Evolutionary conservation across 108 stramenopile genomes (phyloP).

Genomic region (Cyclotella atomus): DNA sequence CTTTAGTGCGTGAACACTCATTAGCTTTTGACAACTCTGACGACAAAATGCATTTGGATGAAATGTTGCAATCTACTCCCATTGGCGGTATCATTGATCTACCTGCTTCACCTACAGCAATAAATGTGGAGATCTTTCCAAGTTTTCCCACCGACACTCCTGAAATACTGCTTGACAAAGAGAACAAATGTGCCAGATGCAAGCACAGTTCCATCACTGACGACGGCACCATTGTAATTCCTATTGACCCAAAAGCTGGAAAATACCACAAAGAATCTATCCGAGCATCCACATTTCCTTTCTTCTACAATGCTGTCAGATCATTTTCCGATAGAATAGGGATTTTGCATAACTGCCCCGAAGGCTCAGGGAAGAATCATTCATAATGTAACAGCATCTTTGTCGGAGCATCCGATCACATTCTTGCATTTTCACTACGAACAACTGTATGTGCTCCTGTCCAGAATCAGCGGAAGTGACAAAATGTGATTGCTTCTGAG

Average conservation of each 20-base stretch:
- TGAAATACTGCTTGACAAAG: background rate
- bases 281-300: background rate
- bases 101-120: constrained; percentile 16
- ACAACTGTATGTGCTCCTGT: background rate
- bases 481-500: background rate
- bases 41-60: background rate
- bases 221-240: constrained; percentile 12
- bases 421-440: background rate
- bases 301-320: constrained; percentile 10
- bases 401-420: background rate
- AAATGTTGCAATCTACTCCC: background rate
- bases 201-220: background rate
- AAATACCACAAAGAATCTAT: constrained; percentile 4
- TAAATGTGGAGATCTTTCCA: constrained; percentile 17
- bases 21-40: constrained; percentile 12
- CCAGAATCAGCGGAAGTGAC: background rate
- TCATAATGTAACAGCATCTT: background rate
- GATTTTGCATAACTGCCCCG: constrained; percentile 23
- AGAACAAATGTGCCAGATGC: background rate
- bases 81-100: constrained; percentile 10
- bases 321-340: constrained; percentile 10
- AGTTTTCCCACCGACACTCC: background rate
- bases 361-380: constrained; percentile 13
- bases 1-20: background rate
- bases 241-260: background rate